Conservation (phyloP, 371 early-diverging fungal species). For the Enteropsectra breve region DNA sequence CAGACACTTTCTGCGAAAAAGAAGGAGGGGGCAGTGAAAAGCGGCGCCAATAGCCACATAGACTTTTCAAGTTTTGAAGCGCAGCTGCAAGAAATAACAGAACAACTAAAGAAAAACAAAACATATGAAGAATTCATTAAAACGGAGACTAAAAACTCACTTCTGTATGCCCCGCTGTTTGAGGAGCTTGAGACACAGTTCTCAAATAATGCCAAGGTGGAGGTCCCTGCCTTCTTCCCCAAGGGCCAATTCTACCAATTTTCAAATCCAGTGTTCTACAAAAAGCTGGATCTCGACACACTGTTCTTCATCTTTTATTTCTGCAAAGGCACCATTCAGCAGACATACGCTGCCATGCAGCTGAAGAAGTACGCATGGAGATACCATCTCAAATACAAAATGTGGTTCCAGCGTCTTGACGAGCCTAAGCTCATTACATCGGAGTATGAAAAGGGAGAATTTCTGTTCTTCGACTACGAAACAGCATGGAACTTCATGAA, state of each 20-base stretch:
- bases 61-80: constrained; percentile 26
- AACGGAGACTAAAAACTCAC: constrained; percentile 29
- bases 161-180: constrained; percentile 31
- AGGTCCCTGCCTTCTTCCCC: constrained; percentile 49
- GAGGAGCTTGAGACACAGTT: constrained; percentile 5
- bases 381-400: constrained; percentile 89
- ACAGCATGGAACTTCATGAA: constrained; percentile 90
- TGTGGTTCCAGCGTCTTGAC: constrained; percentile 96
- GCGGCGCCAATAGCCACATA: background rate
- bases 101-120: background rate
- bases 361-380: constrained; percentile 92
- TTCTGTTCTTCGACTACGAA: constrained; percentile 94
- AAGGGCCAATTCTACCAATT: constrained; percentile 36
- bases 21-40: constrained; percentile 9
- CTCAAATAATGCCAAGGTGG: constrained; percentile 9
- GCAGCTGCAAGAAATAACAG: constrained; percentile 26
- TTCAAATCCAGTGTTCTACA: constrained; percentile 52
- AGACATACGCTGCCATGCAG: constrained; percentile 85
- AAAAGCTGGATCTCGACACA: constrained; percentile 84
- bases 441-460: constrained; percentile 91
- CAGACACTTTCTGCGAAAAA: constrained; percentile 35
- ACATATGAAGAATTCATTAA: constrained; percentile 16
- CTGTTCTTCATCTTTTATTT: constrained; percentile 95
- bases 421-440: constrained; percentile 88
- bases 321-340: constrained; percentile 82